A percentile compares a stretch with the other conserved stretches of the same genome.
phyloP scores from a whole-genome alignment of 2,329 filamentous ascomycete species.

The Diaporthe sp. region DNA sequence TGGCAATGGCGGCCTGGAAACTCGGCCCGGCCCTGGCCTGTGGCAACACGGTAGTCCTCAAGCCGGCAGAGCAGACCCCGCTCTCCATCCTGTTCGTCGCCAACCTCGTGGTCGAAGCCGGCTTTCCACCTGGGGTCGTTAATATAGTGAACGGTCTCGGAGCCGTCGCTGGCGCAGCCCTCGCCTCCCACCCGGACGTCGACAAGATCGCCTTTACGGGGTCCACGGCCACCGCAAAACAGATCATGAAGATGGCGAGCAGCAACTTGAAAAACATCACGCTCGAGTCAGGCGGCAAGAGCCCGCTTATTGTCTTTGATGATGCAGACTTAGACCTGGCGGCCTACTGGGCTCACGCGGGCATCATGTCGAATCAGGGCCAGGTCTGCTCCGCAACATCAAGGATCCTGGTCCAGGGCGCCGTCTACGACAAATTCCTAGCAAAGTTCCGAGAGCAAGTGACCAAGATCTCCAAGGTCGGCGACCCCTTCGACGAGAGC shows the following conservation, averaged over 20 bases:
- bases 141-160: constrained; percentile 80
- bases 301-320: constrained; percentile 69
- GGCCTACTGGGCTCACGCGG: constrained; percentile 63
- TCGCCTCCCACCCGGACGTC: constrained; percentile 72
- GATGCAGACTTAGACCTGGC: constrained; percentile 74
- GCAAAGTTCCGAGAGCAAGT: constrained; percentile 70
- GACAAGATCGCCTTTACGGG: constrained; percentile 82
- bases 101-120: constrained; percentile 76
- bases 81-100: constrained; percentile 73
- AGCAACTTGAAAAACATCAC: constrained; percentile 72
- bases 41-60: constrained; percentile 73
- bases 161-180: constrained; percentile 72
- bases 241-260: constrained; percentile 79
- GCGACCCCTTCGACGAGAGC: constrained; percentile 74
- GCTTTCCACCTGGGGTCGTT: constrained; percentile 81
- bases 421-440: constrained; percentile 71
- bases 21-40: constrained; percentile 76
- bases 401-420: constrained; percentile 70
- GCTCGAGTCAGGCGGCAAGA: constrained; percentile 73
- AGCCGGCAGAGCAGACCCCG: constrained; percentile 75
- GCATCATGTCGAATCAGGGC: constrained; percentile 69
- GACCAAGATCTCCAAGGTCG: constrained; percentile 69
- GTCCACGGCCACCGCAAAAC: constrained; percentile 74
- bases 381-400: constrained; percentile 73
- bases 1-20: constrained; percentile 83